phyloP scores from a whole-genome alignment of 2,329 filamentous ascomycete species.

The Camptophora hylomeconis region DNA sequence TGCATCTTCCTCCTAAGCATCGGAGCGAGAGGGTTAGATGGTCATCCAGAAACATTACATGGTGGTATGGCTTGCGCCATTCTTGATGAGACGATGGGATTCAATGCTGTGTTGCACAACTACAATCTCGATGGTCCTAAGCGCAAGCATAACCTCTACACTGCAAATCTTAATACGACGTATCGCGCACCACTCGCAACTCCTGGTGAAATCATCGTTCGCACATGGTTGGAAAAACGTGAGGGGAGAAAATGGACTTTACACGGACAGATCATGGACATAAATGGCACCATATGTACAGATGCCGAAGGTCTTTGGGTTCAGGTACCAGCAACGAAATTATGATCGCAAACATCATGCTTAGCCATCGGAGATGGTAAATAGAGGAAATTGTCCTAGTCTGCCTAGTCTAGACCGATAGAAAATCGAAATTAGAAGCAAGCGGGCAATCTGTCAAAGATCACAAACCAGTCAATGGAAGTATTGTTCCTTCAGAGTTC shows the following conservation, averaged over 20 bases:
- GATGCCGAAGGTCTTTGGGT: slow-evolving; percentile 18
- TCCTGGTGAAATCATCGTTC: slow-evolving; percentile 13
- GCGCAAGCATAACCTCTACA: slow-evolving; percentile 13
- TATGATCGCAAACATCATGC: too few species aligned
- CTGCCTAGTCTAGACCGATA: too few species aligned
- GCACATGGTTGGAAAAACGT: slow-evolving; percentile 12
- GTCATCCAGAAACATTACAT: slow-evolving; percentile 27
- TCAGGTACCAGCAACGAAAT: slow-evolving; percentile 5
- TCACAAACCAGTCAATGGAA: too few species aligned
- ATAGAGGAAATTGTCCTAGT: too few species aligned
- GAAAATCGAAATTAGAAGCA: too few species aligned
- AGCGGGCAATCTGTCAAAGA: too few species aligned
- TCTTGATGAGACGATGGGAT: slow-evolving; percentile 32
- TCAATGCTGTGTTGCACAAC: slow-evolving; percentile 23
- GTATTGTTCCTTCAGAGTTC: too few species aligned
- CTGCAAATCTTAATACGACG: slow-evolving; percentile 15
- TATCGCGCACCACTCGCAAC: slow-evolving; percentile 15
- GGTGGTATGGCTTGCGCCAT: slow-evolving; percentile 28
- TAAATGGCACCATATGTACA: slow-evolving; percentile 14
- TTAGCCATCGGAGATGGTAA: too few species aligned
- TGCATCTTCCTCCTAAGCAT: slow-evolving; percentile 25
- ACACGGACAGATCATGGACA: slow-evolving; percentile 16
- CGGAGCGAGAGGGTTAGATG: slow-evolving; percentile 24
- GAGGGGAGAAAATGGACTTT: slow-evolving; percentile 16
- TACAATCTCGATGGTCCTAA: slow-evolving; percentile 8